A percentile compares a stretch with the other conserved stretches of the same genome.
Evolutionary conservation across 2,329 filamentous ascomycete species (phyloP).

Genomic region (Claviceps humidiphila): DNA sequence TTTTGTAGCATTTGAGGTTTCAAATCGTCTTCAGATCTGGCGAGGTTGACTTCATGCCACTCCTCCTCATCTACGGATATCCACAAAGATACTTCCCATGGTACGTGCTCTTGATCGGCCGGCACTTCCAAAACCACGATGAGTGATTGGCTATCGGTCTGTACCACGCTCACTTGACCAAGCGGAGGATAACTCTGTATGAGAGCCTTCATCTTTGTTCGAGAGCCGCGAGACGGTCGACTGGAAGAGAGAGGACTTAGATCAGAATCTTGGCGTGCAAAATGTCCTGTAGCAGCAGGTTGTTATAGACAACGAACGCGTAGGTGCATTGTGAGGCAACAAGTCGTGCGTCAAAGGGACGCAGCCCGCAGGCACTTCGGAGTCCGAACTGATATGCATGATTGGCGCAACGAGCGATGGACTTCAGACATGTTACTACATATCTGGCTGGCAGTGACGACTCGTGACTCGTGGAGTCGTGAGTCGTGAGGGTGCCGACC

Average conservation of each 20-base stretch:
- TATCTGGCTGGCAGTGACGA: no score
- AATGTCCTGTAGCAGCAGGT: neutral
- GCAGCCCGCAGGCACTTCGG: neutral
- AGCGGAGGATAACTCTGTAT: constrained; percentile 54
- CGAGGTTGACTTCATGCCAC: constrained; percentile 39
- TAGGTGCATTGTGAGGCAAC: neutral
- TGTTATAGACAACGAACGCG: neutral
- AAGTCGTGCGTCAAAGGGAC: neutral
- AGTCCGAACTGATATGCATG: neutral
- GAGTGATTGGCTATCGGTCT: constrained; percentile 39
- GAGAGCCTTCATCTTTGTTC: constrained; percentile 20
- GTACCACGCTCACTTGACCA: constrained; percentile 56
- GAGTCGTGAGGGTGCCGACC: no score
- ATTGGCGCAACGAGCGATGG: neutral
- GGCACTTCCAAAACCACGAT: constrained; percentile 58
- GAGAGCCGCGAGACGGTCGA: neutral
- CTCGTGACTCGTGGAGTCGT: no score
- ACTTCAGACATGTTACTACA: no score
- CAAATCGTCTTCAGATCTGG: constrained; percentile 11
- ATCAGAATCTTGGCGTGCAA: neutral
- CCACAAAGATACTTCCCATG: constrained; percentile 68
- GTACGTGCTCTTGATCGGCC: constrained; percentile 34
- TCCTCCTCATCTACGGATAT: constrained; percentile 43
- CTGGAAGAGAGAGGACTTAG: neutral
- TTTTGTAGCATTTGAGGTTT: constrained; percentile 39